These are phyloP conservation scores for Mycena floridula DNA, from an alignment of 768 basidiomycete species.

Conservation along the genomic window DNA sequence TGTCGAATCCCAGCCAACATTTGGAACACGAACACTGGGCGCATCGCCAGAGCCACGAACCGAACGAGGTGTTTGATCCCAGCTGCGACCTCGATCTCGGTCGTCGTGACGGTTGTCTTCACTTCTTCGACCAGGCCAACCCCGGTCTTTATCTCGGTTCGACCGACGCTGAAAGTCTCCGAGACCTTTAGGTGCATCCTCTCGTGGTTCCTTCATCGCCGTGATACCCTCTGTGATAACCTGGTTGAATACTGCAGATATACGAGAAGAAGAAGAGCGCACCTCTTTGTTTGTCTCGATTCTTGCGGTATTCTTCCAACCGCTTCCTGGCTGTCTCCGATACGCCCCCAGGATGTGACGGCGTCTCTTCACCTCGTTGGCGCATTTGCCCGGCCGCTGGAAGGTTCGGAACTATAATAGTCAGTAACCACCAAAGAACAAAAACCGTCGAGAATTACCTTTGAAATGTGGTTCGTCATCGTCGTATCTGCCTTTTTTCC, in stretches of 20 bases:
- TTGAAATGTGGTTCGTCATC: conserved; percentile 79
- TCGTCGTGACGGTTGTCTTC: conserved; percentile 22
- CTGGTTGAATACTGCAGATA: background rate
- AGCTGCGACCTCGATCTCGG: conserved; percentile 22
- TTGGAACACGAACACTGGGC: conserved; percentile 85
- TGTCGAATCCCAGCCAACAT: conserved; percentile 93
- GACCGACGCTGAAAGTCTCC: conserved; percentile 92
- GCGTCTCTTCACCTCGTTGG: conserved; percentile 83
- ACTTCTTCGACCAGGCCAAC: conserved; percentile 40
- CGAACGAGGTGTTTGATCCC: conserved; percentile 61
- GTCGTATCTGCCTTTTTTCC: conserved; percentile 61
- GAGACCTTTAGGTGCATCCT: conserved; percentile 67
- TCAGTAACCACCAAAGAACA: no score
- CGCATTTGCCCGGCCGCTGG: conserved; percentile 59
- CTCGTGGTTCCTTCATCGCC: conserved; percentile 47
- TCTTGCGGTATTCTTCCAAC: conserved; percentile 73
- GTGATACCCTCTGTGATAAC: conserved; percentile 63
- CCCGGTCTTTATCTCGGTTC: conserved; percentile 63
- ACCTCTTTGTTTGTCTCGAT: conserved; percentile 69
- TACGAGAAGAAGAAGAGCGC: conserved; percentile 5
- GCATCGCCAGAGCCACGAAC: conserved; percentile 54
- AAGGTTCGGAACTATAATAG: conserved; percentile 73
- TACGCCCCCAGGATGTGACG: conserved; percentile 87
- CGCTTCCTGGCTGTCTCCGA: conserved; percentile 65
- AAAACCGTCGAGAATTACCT: no score